A percentile compares a stretch with the other conserved stretches of the same genome.
These are phyloP conservation scores for Hymenoscyphus scutula DNA, from an alignment of 2,329 filamentous ascomycete genomes.

Conservation along the genomic window DNA sequence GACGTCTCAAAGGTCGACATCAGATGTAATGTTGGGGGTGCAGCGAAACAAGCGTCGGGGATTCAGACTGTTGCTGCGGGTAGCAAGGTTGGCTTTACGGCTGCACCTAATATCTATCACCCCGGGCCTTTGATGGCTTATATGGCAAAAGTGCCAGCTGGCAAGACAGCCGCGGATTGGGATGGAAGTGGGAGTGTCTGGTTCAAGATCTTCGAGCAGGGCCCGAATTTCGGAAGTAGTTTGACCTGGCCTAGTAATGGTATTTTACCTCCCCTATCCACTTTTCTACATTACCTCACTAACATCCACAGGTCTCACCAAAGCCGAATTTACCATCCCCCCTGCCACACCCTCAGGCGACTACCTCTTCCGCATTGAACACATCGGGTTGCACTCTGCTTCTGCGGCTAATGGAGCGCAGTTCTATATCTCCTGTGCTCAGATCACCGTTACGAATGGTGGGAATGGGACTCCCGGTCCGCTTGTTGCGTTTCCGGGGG, in stretches of 20 bases:
- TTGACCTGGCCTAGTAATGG: slow-evolving; percentile 30
- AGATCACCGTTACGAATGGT: slow-evolving; percentile 42
- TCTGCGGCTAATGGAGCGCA: slow-evolving; percentile 18
- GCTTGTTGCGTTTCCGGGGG: slow-evolving; percentile 36
- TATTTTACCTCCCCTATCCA: slow-evolving; percentile 14
- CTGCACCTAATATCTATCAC: slow-evolving; percentile 31
- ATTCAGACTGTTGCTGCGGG: slow-evolving; percentile 32
- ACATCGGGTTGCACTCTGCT: slow-evolving; percentile 30
- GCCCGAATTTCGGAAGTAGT: slow-evolving; percentile 22
- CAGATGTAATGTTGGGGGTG: slow-evolving; percentile 40
- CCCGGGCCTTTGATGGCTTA: slow-evolving; percentile 31
- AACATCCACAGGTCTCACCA: slow-evolving; percentile 17
- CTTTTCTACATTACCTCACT: too few relatives aligned
- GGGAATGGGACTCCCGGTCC: slow-evolving; percentile 38
- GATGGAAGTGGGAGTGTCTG: slow-evolving; percentile 30
- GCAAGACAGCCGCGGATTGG: slow-evolving; percentile 27
- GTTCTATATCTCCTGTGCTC: slow-evolving; percentile 38
- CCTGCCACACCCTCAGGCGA: slow-evolving; percentile 34
- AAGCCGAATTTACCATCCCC: slow-evolving; percentile 32
- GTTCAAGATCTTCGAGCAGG: slow-evolving; percentile 33
- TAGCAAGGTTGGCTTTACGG: slow-evolving; percentile 24
- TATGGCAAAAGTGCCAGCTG: slow-evolving; percentile 30
- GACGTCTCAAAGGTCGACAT: slow-evolving; percentile 40
- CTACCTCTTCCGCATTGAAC: slow-evolving; percentile 33
- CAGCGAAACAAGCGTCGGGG: slow-evolving; percentile 22